Base-by-base conservation (phyloP, 306 rosid species). In the Echinosophora koreensis region DNA sequence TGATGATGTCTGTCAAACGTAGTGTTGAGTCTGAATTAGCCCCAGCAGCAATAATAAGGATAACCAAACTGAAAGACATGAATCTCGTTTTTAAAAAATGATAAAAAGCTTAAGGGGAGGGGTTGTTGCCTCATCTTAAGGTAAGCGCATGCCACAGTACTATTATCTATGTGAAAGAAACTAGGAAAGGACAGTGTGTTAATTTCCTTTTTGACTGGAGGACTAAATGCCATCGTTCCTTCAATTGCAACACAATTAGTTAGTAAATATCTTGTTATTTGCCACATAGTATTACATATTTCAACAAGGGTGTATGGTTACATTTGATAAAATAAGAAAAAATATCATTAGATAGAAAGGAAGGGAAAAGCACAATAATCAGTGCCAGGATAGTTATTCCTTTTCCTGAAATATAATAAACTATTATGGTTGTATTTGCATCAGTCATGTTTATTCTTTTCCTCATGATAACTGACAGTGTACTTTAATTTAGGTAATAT, bases 161-260 rank as follows among this genome's bases (percentile, higher is more conserved):
- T 32, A 61, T 34, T 17, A 42, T 44, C 27, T 18, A 9, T 66
- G 3, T 18, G 5, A 37, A 41, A 1, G 22, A 22, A 22, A 22
- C 22, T 22, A 22, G 54, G 37, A 30, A 39, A 17, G 34, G n/a
- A 34, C 16, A 52, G 38, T 54, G 51, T 8, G n/a, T 11, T 35
- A 10, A 5, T 37, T 46, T 58, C 46, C 69, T 47, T 59, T 73
- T 73, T 28, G 6, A 59, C 30, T 57, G 47, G 69, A 73, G 14
- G 38, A 32, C 2, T 56, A 42, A 15, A 44, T 73, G 47, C 27
- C 68, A 39, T 54, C 51, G 11, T 16, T 6, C 10, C 44, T 39
- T 39, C 44, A 39, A 39, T 27, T 54, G 6, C 9, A 4, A n/a
- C 7, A 6, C 37, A 35, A 8, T 15, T 34, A 28, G 10, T 13